Evolutionary conservation across 495 filamentous ascomycete species (phyloP), one percentile per base, ranked within the genome.

Genomic region (Neurospora sp.): DNA sequence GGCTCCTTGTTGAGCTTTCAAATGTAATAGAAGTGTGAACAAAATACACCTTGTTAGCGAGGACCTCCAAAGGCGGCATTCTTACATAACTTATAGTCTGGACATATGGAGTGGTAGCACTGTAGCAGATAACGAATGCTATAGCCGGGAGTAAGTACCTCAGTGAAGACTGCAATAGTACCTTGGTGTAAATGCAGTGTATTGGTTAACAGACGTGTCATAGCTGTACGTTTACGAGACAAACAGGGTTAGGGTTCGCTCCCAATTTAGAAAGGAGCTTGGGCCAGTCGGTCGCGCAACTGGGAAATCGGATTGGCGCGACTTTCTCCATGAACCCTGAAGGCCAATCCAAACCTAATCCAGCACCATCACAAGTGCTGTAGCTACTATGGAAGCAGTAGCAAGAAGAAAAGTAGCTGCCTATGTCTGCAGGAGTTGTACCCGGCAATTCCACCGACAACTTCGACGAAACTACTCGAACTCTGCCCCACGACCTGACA

Each of bases 361-460:
- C 53, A 31, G 53, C 53, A 61, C 53, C 27, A 65, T 35, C 53
- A 37, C 53, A 18, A 65, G 53, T 35, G 38, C 35, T 27, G 16
- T 45, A 10, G 5, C 68, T 40, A 70, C 31, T 5, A 81, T 81
- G 79, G 78, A 80, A 9, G 61, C 47, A 9, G 10, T 78, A 47
- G 40, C 75, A 10, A 76, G 78, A 44, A 73, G 71, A 16, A 70
- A 77, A 4, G 74, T 73, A 38, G 45, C 74, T 37, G 73, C 75
- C 8, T 85, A 80, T 71, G 74, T 86, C 69, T 87, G 86, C 76
- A 75, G 80, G 35, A 83, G 81, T 72, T 88, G 86, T 72, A 85
- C 76, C 20, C 82, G 77, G 41, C 77, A 75, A 74, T 70, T 83
- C 18, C 74, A 74, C 31, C 74, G 76, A 9, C 77, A 77, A 71